These are phyloP conservation scores for Phyllosticta citribraziliensis DNA, from an alignment of 2,329 filamentous ascomycete genomes.

Conservation along the genomic window DNA sequence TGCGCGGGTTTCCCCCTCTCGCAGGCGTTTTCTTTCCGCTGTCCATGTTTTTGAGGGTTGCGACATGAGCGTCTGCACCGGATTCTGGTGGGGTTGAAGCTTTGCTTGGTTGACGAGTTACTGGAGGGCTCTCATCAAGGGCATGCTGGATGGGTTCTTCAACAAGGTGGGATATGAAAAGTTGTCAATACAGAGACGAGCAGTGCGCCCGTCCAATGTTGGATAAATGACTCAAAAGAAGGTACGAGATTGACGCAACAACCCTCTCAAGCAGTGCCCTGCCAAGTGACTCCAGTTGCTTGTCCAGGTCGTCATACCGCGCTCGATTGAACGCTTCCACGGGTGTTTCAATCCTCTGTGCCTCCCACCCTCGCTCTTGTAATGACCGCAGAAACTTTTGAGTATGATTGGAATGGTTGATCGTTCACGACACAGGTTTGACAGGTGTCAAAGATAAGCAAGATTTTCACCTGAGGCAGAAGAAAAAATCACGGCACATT, in stretches of 20 bases:
- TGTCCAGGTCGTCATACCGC: too few species aligned
- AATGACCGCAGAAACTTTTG: too few species aligned
- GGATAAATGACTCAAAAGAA: background rate
- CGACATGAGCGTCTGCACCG: background rate
- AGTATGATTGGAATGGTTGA: too few species aligned
- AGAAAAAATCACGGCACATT: conserved; percentile 15
- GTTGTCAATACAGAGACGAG: background rate
- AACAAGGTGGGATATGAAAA: background rate
- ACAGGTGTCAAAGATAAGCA: too few species aligned
- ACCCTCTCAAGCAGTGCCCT: too few species aligned
- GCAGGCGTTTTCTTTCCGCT: background rate
- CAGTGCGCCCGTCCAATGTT: background rate
- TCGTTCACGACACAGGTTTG: too few species aligned
- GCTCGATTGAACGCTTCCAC: too few species aligned
- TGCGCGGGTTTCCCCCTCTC: background rate
- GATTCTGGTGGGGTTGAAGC: background rate
- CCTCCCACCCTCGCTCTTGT: too few species aligned
- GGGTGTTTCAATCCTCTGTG: too few species aligned
- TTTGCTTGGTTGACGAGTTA: background rate
- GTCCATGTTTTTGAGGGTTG: background rate
- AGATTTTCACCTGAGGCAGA: background rate
- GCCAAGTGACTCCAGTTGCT: too few species aligned
- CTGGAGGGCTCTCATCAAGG: background rate
- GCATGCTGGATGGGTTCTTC: background rate
- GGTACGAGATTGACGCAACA: background rate